These are phyloP conservation scores for Polyrhizophydium stewartii DNA, from an alignment of 371 early-diverging fungal genomes.

Conservation along the genomic window DNA sequence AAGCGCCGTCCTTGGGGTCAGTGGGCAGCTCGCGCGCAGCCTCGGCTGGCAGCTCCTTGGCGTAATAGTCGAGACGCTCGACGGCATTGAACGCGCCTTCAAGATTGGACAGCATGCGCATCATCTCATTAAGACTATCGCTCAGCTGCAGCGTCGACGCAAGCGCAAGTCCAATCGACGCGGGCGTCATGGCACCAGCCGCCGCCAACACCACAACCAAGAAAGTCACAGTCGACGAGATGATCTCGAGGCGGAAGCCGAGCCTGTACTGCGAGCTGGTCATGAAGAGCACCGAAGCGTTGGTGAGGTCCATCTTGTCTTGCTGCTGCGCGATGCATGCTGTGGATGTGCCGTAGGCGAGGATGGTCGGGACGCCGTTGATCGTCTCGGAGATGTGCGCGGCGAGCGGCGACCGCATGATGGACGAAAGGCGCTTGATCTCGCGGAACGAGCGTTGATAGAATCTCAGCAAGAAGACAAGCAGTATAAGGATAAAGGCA, in stretches of 20 bases:
- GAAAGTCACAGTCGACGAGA: no score
- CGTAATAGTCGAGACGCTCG: conserved; percentile 55
- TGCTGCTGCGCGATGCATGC: not conserved
- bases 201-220: no score
- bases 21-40: not conserved
- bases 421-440: not conserved
- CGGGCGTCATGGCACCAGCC: not conserved
- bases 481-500: no score
- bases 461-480: no score
- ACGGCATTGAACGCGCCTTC: conserved; percentile 17
- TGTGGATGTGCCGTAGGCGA: not conserved
- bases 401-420: not conserved
- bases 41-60: conserved; percentile 6
- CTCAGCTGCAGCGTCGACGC: not conserved
- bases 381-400: not conserved
- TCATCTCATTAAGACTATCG: not conserved
- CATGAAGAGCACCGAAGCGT: not conserved
- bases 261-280: not conserved
- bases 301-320: not conserved
- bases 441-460: not conserved
- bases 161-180: no score
- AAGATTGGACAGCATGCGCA: not conserved
- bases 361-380: not conserved
- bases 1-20: conserved; percentile 13
- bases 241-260: no score